Evolutionary conservation across 2,329 filamentous ascomycete genomes (phyloP), one percentile per base, ranked within the genome.

Genomic region (Aspergillus hortae): DNA sequence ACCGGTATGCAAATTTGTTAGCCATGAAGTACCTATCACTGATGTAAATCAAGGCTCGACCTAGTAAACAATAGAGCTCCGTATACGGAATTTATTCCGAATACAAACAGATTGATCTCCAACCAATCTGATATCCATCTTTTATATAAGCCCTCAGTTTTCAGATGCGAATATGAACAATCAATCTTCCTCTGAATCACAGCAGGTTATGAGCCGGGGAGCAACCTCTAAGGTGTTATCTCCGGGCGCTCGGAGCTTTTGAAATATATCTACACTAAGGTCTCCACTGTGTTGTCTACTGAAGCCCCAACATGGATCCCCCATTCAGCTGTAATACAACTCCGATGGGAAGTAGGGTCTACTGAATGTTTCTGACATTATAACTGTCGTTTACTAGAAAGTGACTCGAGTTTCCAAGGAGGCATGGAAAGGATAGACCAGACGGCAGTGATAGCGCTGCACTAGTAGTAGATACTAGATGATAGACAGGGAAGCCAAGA

Each of bases 131-230:
- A 41, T 41, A 41, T 41, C 15, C 17, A 41, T 41, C 38, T 19
- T 41, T 11, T 41, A 41, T 41, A 41, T 41, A 41, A 41, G 15
- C 38, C 38, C 38, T 41, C 38, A 41, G 38, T 19, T 21, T 21
- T 19, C 38, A 41, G 38, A 41, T 41, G 15, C 15, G 17, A 41
- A 41, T 4, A 41, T n/a, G 12, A 41, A 41, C 38, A 41, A 41
- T 41, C 14, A 41, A 41, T 41, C 38, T 41, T 41, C 38, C 38
- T 41, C 38, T 41, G 38, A 41, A 41, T 41, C 38, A 41, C 38
- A 41, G 19, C 38, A 44, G 42, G 42, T 44, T 44, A 44, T 44
- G 42, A 44, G 42, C 42, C 42, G 15, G 42, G 42, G 42, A 44
- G 25, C 23, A 41, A 41, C 38, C 38, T 44, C 42, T 44, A 15